Percentiles rank a stretch among this genome's conserved stretches.
phyloP scores from a whole-genome alignment of 2,329 filamentous ascomycete species.

The Lomentospora prolificans region DNA sequence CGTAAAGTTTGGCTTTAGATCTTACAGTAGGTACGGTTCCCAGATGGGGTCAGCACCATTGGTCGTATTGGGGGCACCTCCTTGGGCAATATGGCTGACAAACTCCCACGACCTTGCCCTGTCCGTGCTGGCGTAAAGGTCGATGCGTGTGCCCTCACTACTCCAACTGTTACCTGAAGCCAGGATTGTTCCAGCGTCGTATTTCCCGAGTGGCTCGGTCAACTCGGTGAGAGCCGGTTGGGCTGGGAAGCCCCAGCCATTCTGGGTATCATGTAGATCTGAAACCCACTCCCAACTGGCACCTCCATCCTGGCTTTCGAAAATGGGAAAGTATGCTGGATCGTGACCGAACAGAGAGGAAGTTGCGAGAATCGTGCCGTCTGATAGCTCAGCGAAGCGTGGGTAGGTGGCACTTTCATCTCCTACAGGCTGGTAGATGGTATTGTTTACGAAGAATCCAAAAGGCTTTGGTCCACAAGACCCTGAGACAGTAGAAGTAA shows the following conservation, averaged over 20 bases:
- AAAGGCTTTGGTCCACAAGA: not conserved
- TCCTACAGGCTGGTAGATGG: constrained; percentile 3
- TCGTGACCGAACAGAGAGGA: not conserved
- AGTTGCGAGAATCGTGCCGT: constrained; percentile 3
- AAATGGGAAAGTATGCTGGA: constrained; percentile 38
- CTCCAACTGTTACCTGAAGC: constrained; percentile 51
- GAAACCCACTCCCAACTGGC: constrained; percentile 54
- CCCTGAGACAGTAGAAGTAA: not conserved
- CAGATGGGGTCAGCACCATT: constrained; percentile 61
- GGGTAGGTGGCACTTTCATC: constrained; percentile 5
- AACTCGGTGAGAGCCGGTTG: constrained; percentile 63
- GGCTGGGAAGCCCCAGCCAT: constrained; percentile 56
- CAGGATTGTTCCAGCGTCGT: constrained; percentile 52
- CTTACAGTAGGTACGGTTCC: constrained; percentile 57
- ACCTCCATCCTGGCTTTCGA: constrained; percentile 40
- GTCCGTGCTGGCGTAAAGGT: constrained; percentile 57
- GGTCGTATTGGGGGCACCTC: constrained; percentile 40
- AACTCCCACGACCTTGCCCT: constrained; percentile 55
- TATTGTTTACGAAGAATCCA: constrained; percentile 6
- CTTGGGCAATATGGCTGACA: constrained; percentile 53
- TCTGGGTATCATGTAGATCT: constrained; percentile 51
- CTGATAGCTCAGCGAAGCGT: constrained; percentile 2
- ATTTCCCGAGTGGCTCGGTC: constrained; percentile 45
- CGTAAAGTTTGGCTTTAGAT: not conserved
- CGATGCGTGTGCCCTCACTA: constrained; percentile 52